phyloP scores from a whole-genome alignment of 768 basidiomycete genomes.

The Naganishia randhawae region DNA sequence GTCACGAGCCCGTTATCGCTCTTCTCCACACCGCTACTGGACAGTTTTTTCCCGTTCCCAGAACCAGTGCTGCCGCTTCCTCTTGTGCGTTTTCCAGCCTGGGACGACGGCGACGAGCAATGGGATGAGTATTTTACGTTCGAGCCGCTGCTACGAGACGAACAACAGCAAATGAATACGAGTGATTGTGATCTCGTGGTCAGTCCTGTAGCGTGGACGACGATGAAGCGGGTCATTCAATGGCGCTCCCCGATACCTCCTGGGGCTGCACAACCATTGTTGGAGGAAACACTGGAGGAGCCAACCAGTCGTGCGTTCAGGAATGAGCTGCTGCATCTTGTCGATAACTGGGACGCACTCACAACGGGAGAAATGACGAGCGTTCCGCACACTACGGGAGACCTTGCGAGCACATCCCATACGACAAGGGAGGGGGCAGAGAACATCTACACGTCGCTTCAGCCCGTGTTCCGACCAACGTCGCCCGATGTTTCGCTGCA shows the following conservation, averaged over 20 bases:
- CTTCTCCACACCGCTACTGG: slow-evolving; percentile 43
- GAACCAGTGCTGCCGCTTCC: slow-evolving; percentile 42
- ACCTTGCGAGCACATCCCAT: not conserved
- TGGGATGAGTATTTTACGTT: not conserved
- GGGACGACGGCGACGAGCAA: slow-evolving; percentile 2
- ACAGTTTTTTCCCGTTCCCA: slow-evolving; percentile 49
- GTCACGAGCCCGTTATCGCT: slow-evolving; percentile 38
- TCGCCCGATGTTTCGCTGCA: too few relatives aligned
- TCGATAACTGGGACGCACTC: not conserved
- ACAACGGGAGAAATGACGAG: not conserved
- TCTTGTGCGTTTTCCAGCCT: not conserved
- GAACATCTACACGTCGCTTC: not conserved
- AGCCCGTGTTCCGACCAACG: not conserved
- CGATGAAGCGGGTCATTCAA: not conserved
- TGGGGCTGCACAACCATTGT: too few relatives aligned
- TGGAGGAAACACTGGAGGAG: not conserved
- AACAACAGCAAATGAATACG: not conserved
- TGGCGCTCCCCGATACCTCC: not conserved
- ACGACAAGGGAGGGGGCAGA: not conserved
- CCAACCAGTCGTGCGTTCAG: not conserved
- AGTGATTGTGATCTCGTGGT: slow-evolving; percentile 4
- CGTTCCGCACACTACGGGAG: not conserved
- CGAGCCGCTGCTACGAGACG: not conserved
- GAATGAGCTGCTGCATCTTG: not conserved
- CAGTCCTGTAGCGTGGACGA: slow-evolving; percentile 2